Evolutionary conservation across 345 rosid species (phyloP), one percentile per base, ranked within the genome.

Genomic region (Streptanthus diversifolius): DNA sequence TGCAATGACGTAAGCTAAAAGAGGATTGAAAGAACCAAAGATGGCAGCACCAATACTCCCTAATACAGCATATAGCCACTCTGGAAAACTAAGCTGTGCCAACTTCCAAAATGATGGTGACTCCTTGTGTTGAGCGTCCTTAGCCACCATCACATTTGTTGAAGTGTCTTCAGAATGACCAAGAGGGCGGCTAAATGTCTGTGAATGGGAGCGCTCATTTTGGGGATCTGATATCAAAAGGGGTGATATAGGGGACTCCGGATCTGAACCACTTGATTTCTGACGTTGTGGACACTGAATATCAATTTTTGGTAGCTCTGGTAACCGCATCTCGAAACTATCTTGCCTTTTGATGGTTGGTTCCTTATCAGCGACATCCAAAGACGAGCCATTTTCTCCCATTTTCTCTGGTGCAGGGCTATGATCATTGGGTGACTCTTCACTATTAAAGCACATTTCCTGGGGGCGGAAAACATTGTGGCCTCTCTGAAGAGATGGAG

Each of bases 31-130:
- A 54, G 99, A 95, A 57, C 99, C 99, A 80, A 95, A 95, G 62
- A 95, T 85, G 41, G 98, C 97, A 62, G 99, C 99, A 81, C 99
- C 99, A 76, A 88, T 82, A 81, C 99, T 86, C 81, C 99, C 99
- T 73, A 95, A 76, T 70, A 88, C 93, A 74, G 98, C 99, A 82
- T 92, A 95, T 27, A 95, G 92, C 98, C 97, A 95, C 80, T 95
- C 99, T 4, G 97, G 90, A 77, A 91, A 80, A 81, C 99, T 92
- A 80, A 95, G 98, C 80, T 92, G 85, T 60, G 90, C 96, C 75
- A 95, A 64, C 78, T 96, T 87, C 98, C 93, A 90, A 76, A 95
- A 83, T 14, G 99, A 86, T 14, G 99, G 98, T 54, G 88, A 70
- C 76, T 87, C 82, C 62, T 80, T 75, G 63, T 85, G 86, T 61